Evolutionary conservation across 2,329 filamentous ascomycete species (phyloP), one percentile per base, ranked within the genome.

Genomic region (Davidsoniella virescens): DNA sequence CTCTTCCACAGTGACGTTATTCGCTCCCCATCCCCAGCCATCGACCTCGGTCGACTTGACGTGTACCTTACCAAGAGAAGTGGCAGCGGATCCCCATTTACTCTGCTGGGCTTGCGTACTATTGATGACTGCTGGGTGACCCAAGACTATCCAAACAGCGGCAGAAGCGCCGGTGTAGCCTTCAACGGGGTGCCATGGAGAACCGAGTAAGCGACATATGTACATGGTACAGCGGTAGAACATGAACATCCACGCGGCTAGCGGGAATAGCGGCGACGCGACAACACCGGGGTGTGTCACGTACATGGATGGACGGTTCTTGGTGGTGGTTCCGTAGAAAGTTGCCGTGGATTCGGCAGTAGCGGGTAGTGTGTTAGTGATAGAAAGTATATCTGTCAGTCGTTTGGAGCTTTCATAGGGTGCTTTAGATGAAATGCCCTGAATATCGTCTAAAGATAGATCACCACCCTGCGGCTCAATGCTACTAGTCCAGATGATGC

Each of bases 371-470:
- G 76, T 69, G 9, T 76, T 75, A 0, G 86, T 88, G 20, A 96
- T 68, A n/a, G 76, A 73, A 53, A 96, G 68, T 14, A 94, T 59
- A 61, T 98, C 92, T 1, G 85, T 93, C 17, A 96, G 69, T 18
- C 87, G 80, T 67, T 98, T 96, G 52, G 80, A 81, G 54, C 79
- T 80, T 64, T 96, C 88, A 67, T 98, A 98, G 1, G 88, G 76
- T 2, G 68, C 69, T 1, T 61, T 58, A 1, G 75, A 74, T 14
- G 65, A 63, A 46, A 93, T 64, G 42, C 78, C 82, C 64, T 96
- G 88, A 23, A 94, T 70, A 64, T 98, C 92, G 44, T 77, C 68
- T 5, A 75, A 58, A 40, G 76, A 64, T 55, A 94, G 76, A 47
- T 70, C 64, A 2, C 61, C 55, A 54, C 57, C 58, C 40, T 65